Evolutionary conservation across 2,329 filamentous ascomycete genomes (phyloP).

Genomic region (Fusarium annulatum): DNA sequence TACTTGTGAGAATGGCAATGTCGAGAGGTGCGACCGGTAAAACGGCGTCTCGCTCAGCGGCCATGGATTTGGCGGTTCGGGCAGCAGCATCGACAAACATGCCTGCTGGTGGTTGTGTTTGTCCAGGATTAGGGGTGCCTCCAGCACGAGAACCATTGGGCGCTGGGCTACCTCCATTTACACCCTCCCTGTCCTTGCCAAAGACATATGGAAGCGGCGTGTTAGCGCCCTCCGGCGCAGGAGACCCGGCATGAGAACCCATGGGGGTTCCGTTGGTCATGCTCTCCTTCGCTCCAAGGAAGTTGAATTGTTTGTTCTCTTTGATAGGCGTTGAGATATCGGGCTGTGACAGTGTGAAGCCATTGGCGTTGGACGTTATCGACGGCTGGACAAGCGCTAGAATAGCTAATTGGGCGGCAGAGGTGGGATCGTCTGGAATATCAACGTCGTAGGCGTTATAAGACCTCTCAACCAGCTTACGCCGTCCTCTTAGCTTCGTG

Average conservation of each 20-base stretch:
- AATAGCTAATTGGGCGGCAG: slow-evolving; percentile 81
- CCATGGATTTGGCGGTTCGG: slow-evolving; percentile 64
- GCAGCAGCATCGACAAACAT: slow-evolving; percentile 63
- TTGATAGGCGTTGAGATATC: slow-evolving; percentile 70
- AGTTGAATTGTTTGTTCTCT: slow-evolving; percentile 74
- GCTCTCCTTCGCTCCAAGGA: slow-evolving; percentile 69
- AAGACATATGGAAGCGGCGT: slow-evolving; percentile 75
- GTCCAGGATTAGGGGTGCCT: slow-evolving; percentile 55
- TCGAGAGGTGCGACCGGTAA: slow-evolving; percentile 88
- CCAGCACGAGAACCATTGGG: slow-evolving; percentile 64
- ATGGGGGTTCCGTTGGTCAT: slow-evolving; percentile 82
- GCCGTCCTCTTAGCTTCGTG: slow-evolving; percentile 80
- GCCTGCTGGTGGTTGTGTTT: slow-evolving; percentile 54
- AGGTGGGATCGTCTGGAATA: slow-evolving; percentile 86
- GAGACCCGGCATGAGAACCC: slow-evolving; percentile 88
- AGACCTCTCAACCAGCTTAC: slow-evolving; percentile 85
- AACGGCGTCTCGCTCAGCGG: slow-evolving; percentile 79
- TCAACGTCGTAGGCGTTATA: slow-evolving; percentile 94
- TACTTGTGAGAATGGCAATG: slow-evolving; percentile 87
- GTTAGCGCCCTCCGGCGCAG: slow-evolving; percentile 79
- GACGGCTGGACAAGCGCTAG: slow-evolving; percentile 70
- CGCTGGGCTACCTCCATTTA: slow-evolving; percentile 63
- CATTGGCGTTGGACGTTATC: slow-evolving; percentile 58
- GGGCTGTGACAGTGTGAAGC: slow-evolving; percentile 55
- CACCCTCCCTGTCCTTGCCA: slow-evolving; percentile 54